A percentile compares a stretch with the other conserved stretches of the same genome.
phyloP scores from a whole-genome alignment of 139 green algal genomes.

The Coelastrella sp. region DNA sequence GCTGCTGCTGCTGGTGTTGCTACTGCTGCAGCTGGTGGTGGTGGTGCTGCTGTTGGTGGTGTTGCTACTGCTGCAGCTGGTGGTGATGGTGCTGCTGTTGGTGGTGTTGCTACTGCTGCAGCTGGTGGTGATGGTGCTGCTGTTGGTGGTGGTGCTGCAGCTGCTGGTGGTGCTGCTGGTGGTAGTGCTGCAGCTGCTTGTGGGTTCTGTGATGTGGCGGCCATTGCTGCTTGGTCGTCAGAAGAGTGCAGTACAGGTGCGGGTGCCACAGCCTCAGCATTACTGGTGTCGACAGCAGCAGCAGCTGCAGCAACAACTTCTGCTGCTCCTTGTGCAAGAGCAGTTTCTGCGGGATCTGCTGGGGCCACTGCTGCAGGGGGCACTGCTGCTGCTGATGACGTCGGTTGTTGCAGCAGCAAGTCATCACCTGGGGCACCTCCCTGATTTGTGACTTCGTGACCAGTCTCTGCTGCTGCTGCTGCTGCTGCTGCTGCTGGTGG shows the following conservation, averaged over 20 bases:
- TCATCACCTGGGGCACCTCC: too few relatives aligned
- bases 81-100: background rate
- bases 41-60: background rate
- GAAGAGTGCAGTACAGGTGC: background rate
- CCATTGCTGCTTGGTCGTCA: background rate
- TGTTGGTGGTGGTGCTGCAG: background rate
- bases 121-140: background rate
- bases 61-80: too few relatives aligned
- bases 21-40: background rate
- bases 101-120: too few relatives aligned
- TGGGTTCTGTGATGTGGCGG: background rate
- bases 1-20: background rate
- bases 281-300: background rate
- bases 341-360: background rate
- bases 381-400: background rate
- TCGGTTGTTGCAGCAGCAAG: background rate
- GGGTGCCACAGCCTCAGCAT: background rate
- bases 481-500: background rate
- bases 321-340: background rate
- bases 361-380: slow-evolving; percentile 20
- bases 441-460: too few relatives aligned
- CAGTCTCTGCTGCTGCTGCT: background rate
- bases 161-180: background rate
- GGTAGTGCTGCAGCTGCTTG: background rate
- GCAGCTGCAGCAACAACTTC: too few relatives aligned